A percentile compares a stretch with the other conserved stretches of the same genome.
Evolutionary conservation across 1,284 basidiomycete species (phyloP).

Genomic region (Cerioporus squamosus): DNA sequence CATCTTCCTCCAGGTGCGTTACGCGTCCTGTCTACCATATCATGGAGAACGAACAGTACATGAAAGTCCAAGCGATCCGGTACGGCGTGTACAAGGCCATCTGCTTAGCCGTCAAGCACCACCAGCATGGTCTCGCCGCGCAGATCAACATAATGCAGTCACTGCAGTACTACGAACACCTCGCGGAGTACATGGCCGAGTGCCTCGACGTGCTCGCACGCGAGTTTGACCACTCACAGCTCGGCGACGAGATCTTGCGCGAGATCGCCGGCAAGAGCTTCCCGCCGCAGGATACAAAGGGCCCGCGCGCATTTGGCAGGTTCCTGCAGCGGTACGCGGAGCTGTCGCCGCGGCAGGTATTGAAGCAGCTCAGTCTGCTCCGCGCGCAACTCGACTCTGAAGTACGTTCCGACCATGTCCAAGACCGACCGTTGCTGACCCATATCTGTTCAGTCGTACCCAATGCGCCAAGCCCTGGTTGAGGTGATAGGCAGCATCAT

Average conservation of each 20-base stretch:
- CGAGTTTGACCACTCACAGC: constrained; percentile 89
- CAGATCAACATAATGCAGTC: constrained; percentile 93
- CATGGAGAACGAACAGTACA: constrained; percentile 85
- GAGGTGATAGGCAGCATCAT: constrained; percentile 87
- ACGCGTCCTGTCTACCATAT: constrained; percentile 87
- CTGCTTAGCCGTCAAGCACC: constrained; percentile 91
- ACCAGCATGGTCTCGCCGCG: constrained; percentile 82
- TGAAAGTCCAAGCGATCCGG: constrained; percentile 80
- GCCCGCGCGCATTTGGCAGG: constrained; percentile 83
- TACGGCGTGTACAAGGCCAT: constrained; percentile 86
- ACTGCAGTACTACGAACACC: constrained; percentile 93
- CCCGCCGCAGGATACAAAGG: constrained; percentile 84
- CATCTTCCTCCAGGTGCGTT: constrained; percentile 64
- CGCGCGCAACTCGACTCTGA: constrained; percentile 92
- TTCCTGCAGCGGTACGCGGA: constrained; percentile 89
- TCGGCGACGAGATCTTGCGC: constrained; percentile 89
- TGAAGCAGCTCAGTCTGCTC: constrained; percentile 90
- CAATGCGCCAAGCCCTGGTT: constrained; percentile 93
- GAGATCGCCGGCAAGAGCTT: constrained; percentile 85
- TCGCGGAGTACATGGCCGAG: constrained; percentile 94
- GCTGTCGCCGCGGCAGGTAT: constrained; percentile 80
- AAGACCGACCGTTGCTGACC: background rate
- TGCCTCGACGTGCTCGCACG: constrained; percentile 80
- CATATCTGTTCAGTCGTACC: constrained; percentile 72
- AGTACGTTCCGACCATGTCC: constrained; percentile 46